Evolutionary conservation across 768 basidiomycete species (phyloP), one percentile per base, ranked within the genome.

Genomic region (Kwoniella bestiolae): DNA sequence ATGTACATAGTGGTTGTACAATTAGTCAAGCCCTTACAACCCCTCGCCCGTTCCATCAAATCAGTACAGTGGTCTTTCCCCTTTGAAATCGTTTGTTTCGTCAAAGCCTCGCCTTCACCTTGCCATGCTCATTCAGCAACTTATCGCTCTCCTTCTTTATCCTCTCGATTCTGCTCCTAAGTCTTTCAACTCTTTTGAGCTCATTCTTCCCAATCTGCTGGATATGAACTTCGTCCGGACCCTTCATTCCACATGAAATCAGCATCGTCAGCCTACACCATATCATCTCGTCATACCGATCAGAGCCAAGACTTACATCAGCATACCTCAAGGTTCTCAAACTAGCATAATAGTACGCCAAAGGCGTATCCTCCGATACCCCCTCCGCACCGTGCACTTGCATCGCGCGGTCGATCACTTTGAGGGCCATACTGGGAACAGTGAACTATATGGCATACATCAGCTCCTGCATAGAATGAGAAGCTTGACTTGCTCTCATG

Each of bases 301-400:
- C 1, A 28, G 44, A 9, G 3, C 23, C 29, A 5, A 7, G 14
- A 69, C 74, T 75, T 45, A 80, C 83, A 71, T 84, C 82, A 60
- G 83, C 83, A 63, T 80, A 82, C 65, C 95, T 87, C 25, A 99
- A 85, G 0, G 94, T 96, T 59, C 96, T 86, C 69, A 97, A 79
- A 8, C 86, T 86, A 28, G 92, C 90, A 85, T 88, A 97, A 65
- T 86, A 85, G 55, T 81, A 75, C 0, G 95, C 93, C 34, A 99
- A 86, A 23, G 87, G 86, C 35, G 89, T 89, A 73, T 98, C 95
- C 82, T 96, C 92, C 25, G 86, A 91, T 49, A 99, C 83, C 34
- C 96, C 96, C 81, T 97, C 95, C n/a, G 94, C 96, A 57, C 96
- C 96, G 74, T 90, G 93, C 0, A 91, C 84, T 83, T 99, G 96